Conservation (phyloP, 441 rosid species). For the Sinapis alba region DNA sequence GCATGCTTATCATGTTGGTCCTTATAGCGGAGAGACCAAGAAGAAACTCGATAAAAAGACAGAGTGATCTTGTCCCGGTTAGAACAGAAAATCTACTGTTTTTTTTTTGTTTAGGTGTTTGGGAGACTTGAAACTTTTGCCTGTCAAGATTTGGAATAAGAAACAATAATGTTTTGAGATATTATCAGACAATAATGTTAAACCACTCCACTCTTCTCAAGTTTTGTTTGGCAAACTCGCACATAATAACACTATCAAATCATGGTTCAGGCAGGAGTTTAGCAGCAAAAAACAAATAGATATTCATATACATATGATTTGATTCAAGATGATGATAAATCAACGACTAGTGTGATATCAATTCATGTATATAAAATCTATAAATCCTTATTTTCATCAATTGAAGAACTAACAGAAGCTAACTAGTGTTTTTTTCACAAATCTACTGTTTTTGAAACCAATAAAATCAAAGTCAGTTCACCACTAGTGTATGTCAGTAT, state of each 20-base stretch:
- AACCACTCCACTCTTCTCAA: background rate
- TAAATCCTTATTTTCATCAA: background rate
- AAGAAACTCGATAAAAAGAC: slow-evolving; percentile 38
- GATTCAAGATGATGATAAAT: background rate
- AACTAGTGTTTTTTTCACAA: background rate
- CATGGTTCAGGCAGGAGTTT: background rate
- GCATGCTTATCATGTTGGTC: slow-evolving; percentile 67
- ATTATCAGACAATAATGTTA: background rate
- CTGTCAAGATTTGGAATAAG: slow-evolving; percentile 4
- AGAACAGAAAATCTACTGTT: background rate
- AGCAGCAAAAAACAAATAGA: background rate
- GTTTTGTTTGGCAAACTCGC: background rate
- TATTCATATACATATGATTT: background rate
- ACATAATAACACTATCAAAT: background rate
- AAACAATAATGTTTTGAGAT: background rate
- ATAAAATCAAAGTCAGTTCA: background rate
- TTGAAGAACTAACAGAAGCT: background rate
- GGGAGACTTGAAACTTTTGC: slow-evolving; percentile 2
- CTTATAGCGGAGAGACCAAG: slow-evolving; percentile 70
- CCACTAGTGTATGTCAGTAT: too few relatives aligned
- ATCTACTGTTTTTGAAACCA: background rate
- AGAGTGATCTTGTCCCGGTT: background rate
- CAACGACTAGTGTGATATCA: background rate
- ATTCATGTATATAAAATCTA: background rate
- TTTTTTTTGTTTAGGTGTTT: background rate